Base-by-base conservation (phyloP, 2,329 filamentous ascomycete genomes). In the Pseudodiploospora longispora region DNA sequence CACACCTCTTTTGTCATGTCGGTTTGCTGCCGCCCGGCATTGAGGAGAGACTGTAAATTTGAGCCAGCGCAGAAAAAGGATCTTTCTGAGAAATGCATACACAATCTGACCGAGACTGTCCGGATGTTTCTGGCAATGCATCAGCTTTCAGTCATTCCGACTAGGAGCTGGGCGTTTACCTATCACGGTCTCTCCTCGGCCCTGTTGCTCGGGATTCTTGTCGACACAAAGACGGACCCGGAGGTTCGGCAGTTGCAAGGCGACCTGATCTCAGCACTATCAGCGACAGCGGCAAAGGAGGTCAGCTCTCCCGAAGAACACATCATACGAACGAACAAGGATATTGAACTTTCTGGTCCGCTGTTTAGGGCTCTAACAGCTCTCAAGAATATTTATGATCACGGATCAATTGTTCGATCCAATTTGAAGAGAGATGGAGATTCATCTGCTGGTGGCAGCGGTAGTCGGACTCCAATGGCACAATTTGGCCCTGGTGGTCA, bases 51-150 rank as follows among this genome's bases (percentile, higher is more conserved):
- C 38, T 74, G 70, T 50, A 63, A 66, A 7, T 67, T 82, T 35
- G 69, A 71, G 4, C 54, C 65, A 0, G 55, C 66, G 1, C 77
- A 83, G 52, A 80, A 78, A 52, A 67, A 67, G 37, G 60, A 70
- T 1, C 64, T 83, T 1, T 74, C 75, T 2, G 71, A 76, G 29
- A 72, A 73, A 46, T 83, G 80, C 65, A 81, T 80, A 56, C 62
- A 67, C 10, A 82, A 82, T 54, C 64, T 83, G 28, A 76, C 76
- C 5, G 78, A 83, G 56, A 83, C 79, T 9, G 79, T 83, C 8
- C 73, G 77, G 35, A 83, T 83, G 79, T 83, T 83, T 55, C 65
- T 83, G 27, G 76, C 79, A 10, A 83, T 83, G 80, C 79, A 83
- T 58, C 79, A 82, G 50, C 64, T 83, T 30, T 82, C 78, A 2